A percentile compares a stretch with the other conserved stretches of the same genome.
Conservation (phyloP, 805 yeast species). For the Candida morakotiae region DNA sequence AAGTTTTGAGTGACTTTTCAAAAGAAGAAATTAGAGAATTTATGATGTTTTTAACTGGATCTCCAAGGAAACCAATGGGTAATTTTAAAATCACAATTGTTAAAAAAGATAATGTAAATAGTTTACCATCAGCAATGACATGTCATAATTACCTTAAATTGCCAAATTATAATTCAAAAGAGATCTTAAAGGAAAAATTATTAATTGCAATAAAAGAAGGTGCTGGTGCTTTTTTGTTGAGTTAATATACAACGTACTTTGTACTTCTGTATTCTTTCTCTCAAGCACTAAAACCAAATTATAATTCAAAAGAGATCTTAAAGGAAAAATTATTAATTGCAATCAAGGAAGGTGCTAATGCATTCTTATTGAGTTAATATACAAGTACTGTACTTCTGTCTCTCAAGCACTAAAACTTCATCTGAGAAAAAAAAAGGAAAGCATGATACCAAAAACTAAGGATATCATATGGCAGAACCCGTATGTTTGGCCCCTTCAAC, state of each 20-base stretch:
- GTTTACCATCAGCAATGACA: conserved; percentile 95
- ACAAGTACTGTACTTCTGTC: too few species aligned
- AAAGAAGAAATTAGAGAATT: conserved; percentile 62
- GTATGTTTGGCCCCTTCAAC: too few species aligned
- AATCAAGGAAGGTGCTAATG: conserved; percentile 82
- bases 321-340: conserved; percentile 59
- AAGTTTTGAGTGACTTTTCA: conserved; percentile 54
- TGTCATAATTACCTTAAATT: conserved; percentile 92
- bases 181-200: conserved; percentile 55
- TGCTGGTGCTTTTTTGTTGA: conserved; percentile 77
- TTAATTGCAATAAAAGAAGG: conserved; percentile 81
- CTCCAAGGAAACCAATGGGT: conserved; percentile 90
- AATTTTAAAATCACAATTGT: conserved; percentile 93
- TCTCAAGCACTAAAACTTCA: too few species aligned
- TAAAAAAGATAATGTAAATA: conserved; percentile 72
- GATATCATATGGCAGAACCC: too few species aligned
- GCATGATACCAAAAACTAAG: too few species aligned
- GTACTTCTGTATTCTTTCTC: too few species aligned
- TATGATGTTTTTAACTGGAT: conserved; percentile 85
- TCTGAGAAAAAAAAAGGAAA: too few species aligned
- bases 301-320: conserved; percentile 62
- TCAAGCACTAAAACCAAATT: too few species aligned
- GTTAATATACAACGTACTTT: too few species aligned
- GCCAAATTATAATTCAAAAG: conserved; percentile 71
- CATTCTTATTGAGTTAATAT: conserved; percentile 67